Conservation (phyloP, 495 filamentous ascomycete genomes). For the Penicillium taxi region DNA sequence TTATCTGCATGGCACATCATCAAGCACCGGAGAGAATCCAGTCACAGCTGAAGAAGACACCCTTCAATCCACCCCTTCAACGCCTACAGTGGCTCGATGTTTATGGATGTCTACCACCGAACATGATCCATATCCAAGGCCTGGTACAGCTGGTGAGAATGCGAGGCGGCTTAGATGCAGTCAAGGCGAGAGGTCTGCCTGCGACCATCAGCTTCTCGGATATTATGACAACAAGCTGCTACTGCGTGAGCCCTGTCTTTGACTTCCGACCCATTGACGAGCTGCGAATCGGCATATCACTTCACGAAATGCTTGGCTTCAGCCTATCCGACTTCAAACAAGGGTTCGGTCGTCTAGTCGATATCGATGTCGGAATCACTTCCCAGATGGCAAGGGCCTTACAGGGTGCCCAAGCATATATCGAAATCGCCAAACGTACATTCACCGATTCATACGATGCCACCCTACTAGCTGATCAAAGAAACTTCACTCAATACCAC, state of each 20-base stretch:
- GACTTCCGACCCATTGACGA: conserved; percentile 27
- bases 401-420: conserved; percentile 25
- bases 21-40: conserved; percentile 13
- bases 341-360: conserved; percentile 19
- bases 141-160: conserved; percentile 29
- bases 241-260: conserved; percentile 25
- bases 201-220: conserved; percentile 32
- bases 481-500: conserved; percentile 30
- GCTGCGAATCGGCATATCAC: conserved; percentile 8
- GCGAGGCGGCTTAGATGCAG: conserved; percentile 28
- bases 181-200: conserved; percentile 25
- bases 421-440: conserved; percentile 18
- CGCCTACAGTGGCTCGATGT: conserved; percentile 38
- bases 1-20: conserved; percentile 38
- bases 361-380: conserved; percentile 27
- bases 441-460: conserved; percentile 11
- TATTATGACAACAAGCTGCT: conserved; percentile 24
- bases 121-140: conserved; percentile 31
- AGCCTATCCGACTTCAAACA: conserved; percentile 15
- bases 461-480: conserved; percentile 28
- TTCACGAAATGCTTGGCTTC: conserved; percentile 28
- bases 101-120: conserved; percentile 32
- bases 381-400: conserved; percentile 24
- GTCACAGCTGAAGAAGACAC: conserved; percentile 8
- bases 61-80: conserved; percentile 32